Base-by-base conservation (phyloP, 805 yeast species). In the Ascoidea rubescens region DNA sequence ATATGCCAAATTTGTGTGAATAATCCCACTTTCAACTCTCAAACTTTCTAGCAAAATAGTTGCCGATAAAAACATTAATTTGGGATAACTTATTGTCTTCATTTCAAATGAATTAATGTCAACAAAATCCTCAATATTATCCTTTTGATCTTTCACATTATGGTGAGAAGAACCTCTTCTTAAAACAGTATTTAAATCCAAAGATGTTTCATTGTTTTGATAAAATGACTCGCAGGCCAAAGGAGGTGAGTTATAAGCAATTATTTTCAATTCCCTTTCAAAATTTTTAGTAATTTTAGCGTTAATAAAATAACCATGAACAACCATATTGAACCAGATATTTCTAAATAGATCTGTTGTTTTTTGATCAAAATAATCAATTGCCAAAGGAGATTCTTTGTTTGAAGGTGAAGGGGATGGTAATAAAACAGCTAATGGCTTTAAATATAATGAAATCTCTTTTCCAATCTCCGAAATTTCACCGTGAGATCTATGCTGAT, bases 291-390 rank as follows among this genome's bases (percentile, higher is more conserved):
- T 74, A 60, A 81, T 69, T 12, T 71, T 70, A 0, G 93, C 48
- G 12, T 72, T 72, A 52, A 71, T 71, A n/a, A 80, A 75, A 63
- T 82, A 88, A 0, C 99, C 99, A 65, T 93, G 96, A 31, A 90
- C 85, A 4, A 83, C 91, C 74, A 93, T 72, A 61, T 91, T 93
- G 65, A 87, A 88, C 99, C 99, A 93, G 47, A 88, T 80, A 65
- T 93, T 85, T 61, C 95, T 77, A 71, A 91, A 87, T 54, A 82
- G 69, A 48, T 75, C 73, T 49, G 80, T 69, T 1, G 79, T 69
- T 1, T 69, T 69, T 45, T 78, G 77, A 56, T 82, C 78, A 6
- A 63, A 51, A n/a, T 62, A 50, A 10, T 60, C 64, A 60, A 74
- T 57, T 14, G 61, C 62, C 28, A 70, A 59, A 0, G 84, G 79